These are phyloP conservation scores for Coelastrella sp. DNA, from an alignment of 139 green algal species.

Conservation along the genomic window DNA sequence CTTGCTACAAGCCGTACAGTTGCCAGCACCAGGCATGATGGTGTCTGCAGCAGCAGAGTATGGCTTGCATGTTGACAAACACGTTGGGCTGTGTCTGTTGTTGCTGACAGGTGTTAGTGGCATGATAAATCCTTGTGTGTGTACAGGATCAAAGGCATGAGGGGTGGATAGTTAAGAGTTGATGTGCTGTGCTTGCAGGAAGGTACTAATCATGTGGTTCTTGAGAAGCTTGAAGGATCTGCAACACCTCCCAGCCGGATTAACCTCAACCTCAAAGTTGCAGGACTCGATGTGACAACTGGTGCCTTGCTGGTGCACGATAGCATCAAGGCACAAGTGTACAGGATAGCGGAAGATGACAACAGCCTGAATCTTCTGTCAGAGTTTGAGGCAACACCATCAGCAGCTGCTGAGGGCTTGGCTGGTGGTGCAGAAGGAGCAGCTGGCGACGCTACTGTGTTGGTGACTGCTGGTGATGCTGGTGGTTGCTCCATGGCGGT, in stretches of 20 bases:
- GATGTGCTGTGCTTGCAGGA: constrained; percentile 53
- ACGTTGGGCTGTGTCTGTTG: too few relatives aligned
- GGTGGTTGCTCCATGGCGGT: constrained; percentile 63
- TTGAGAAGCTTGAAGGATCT: constrained; percentile 55
- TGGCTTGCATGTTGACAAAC: too few relatives aligned
- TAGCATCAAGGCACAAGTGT: constrained; percentile 48
- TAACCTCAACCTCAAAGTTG: constrained; percentile 46
- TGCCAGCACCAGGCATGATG: too few relatives aligned
- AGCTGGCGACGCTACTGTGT: not conserved
- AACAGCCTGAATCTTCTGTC: not conserved
- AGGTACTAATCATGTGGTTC: constrained; percentile 50
- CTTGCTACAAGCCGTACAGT: too few relatives aligned
- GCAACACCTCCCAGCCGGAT: not conserved
- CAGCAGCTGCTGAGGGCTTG: not conserved
- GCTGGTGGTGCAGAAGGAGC: not conserved
- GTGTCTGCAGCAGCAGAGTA: too few relatives aligned
- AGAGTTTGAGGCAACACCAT: constrained; percentile 24
- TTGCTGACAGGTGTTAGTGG: too few relatives aligned
- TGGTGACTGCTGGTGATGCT: constrained; percentile 9
- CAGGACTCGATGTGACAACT: constrained; percentile 64
- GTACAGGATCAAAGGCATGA: too few relatives aligned
- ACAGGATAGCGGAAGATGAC: not conserved
- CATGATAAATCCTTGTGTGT: too few relatives aligned
- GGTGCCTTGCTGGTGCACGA: constrained; percentile 68
- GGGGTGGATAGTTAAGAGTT: too few relatives aligned